phyloP scores from a whole-genome alignment of 2,329 filamentous ascomycete genomes.

The Alternaria sp. region DNA sequence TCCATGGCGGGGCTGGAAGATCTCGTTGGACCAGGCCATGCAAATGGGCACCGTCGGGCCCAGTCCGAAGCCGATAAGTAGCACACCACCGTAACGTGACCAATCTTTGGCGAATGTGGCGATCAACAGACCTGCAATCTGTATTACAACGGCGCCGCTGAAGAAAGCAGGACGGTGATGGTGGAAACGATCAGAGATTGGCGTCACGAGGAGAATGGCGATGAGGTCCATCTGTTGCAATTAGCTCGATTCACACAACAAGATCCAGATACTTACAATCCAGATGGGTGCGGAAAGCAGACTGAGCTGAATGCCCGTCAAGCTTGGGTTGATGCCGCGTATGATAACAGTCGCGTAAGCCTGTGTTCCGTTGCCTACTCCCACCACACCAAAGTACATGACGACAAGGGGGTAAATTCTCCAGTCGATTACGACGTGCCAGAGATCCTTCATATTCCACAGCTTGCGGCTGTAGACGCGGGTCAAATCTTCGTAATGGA shows the following conservation, averaged over 20 bases:
- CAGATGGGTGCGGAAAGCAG: slow-evolving; percentile 90
- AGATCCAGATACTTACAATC: slow-evolving; percentile 68
- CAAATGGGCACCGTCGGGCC: slow-evolving; percentile 91
- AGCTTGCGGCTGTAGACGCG: slow-evolving; percentile 78
- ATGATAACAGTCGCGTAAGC: slow-evolving; percentile 90
- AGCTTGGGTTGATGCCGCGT: slow-evolving; percentile 74
- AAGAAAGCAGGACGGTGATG: slow-evolving; percentile 82
- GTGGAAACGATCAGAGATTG: slow-evolving; percentile 87
- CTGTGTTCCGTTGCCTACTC: slow-evolving; percentile 89
- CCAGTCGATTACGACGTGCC: slow-evolving; percentile 80
- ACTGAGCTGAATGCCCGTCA: slow-evolving; percentile 78
- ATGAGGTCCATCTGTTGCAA: slow-evolving; percentile 77
- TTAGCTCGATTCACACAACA: slow-evolving; percentile 15
- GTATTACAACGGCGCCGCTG: slow-evolving; percentile 75
- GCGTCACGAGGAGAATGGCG: slow-evolving; percentile 84
- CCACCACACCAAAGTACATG: slow-evolving; percentile 96
- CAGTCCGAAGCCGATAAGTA: slow-evolving; percentile 89
- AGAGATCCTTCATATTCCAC: slow-evolving; percentile 77
- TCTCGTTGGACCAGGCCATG: slow-evolving; percentile 92
- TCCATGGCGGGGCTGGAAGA: slow-evolving; percentile 88
- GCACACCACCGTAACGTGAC: slow-evolving; percentile 86
- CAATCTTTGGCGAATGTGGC: slow-evolving; percentile 83
- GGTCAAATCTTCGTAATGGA: slow-evolving; percentile 84
- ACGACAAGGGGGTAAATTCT: slow-evolving; percentile 83
- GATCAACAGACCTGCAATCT: slow-evolving; percentile 81